A percentile compares a stretch with the other conserved stretches of the same genome.
Evolutionary conservation across 768 basidiomycete species (phyloP).

Genomic region (Tricholoma sp.): DNA sequence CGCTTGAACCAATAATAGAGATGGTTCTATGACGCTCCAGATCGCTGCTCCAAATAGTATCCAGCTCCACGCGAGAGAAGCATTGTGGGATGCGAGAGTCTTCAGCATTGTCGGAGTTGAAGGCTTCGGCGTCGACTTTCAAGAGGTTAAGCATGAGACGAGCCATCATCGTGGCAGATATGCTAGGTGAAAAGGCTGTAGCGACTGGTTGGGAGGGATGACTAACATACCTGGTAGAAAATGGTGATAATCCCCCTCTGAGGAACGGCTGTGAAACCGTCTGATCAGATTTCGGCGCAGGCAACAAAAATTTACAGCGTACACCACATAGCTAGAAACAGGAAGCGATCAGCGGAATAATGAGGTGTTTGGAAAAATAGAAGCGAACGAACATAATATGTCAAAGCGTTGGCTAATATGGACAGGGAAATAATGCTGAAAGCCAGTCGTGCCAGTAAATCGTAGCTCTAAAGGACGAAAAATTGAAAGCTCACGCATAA

Average conservation of each 20-base stretch:
- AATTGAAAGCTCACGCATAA: neutral
- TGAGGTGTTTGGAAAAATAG: neutral
- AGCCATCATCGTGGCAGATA: constrained; percentile 10
- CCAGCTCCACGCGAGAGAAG: neutral
- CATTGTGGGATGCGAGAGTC: neutral
- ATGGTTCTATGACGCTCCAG: neutral
- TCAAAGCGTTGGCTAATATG: constrained; percentile 38
- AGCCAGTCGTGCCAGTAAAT: constrained; percentile 5
- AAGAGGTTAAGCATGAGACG: constrained; percentile 11
- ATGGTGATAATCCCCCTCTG: neutral
- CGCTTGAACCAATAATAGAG: no score
- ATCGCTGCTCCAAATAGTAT: neutral
- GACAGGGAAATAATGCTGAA: constrained; percentile 44
- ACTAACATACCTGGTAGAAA: neutral
- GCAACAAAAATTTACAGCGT: neutral
- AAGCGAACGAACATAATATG: constrained; percentile 21
- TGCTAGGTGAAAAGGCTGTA: neutral
- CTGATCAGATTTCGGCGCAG: neutral
- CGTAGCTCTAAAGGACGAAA: neutral
- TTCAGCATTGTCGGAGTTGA: neutral
- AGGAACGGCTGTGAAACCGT: neutral
- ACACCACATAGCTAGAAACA: neutral
- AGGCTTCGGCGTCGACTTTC: neutral
- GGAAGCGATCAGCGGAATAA: neutral
- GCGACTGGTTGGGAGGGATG: neutral